These are phyloP conservation scores for Sporisorium exsertum DNA, from an alignment of 1,284 basidiomycete genomes.

Conservation along the genomic window DNA sequence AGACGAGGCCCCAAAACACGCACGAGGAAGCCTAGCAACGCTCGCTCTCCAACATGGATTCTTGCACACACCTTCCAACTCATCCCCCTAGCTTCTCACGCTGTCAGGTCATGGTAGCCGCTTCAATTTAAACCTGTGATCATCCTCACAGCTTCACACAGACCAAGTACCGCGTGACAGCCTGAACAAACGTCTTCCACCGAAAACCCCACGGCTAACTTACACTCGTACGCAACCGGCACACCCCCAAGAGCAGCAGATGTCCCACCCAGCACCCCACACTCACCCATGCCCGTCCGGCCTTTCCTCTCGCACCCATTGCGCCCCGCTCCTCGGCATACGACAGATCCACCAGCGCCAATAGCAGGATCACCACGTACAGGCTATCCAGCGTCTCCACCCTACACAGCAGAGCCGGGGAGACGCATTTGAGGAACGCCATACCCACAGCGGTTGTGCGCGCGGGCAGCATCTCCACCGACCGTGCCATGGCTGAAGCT, in stretches of 20 bases:
- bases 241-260: neutral
- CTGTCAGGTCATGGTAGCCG: neutral
- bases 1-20: no score
- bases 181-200: no score
- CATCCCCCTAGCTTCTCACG: neutral
- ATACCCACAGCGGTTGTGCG: neutral
- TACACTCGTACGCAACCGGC: neutral
- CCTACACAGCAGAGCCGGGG: neutral
- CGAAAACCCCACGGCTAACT: no score
- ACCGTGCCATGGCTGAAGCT: neutral
- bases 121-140: neutral
- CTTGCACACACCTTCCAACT: neutral
- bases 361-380: conserved; percentile 4
- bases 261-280: conserved; percentile 5
- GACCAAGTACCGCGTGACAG: no score
- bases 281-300: neutral
- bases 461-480: neutral
- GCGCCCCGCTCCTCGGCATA: neutral
- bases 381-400: neutral
- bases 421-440: conserved; percentile 24
- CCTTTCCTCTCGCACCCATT: neutral
- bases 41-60: conserved; percentile 3
- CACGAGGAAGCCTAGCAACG: neutral
- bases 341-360: conserved; percentile 21
- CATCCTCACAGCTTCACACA: neutral